A percentile compares a stretch with the other conserved stretches of the same genome.
phyloP scores from a whole-genome alignment of 148 eudicot genomes.

The Polygonum aviculare region DNA sequence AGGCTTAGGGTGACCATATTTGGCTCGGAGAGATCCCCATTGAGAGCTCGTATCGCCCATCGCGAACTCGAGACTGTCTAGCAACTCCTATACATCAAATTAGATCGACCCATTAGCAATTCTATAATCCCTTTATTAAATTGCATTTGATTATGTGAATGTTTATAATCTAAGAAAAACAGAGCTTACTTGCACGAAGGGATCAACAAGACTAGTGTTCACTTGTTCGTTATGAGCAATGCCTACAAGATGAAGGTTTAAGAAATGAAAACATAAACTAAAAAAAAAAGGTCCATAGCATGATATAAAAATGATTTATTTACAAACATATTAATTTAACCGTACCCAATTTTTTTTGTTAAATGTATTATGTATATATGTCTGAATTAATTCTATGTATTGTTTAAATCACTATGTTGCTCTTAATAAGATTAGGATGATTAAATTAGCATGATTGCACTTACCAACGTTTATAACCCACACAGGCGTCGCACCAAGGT shows the following conservation, averaged over 20 bases:
- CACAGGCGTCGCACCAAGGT: slow-evolving; percentile 74
- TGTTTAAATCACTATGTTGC: no score
- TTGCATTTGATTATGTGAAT: neutral
- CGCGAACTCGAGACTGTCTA: slow-evolving; percentile 81
- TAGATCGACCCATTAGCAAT: neutral
- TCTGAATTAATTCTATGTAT: no score
- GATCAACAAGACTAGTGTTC: slow-evolving; percentile 6
- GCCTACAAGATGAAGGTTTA: slow-evolving; percentile 2
- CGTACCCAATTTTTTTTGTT: no score
- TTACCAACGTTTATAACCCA: slow-evolving; percentile 85
- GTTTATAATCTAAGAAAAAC: neutral
- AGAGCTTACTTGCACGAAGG: slow-evolving; percentile 1
- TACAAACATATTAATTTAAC: no score
- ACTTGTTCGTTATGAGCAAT: slow-evolving; percentile 15
- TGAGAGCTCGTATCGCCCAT: slow-evolving; percentile 51
- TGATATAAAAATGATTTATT: neutral
- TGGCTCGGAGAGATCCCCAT: slow-evolving; percentile 81
- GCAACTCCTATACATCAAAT: slow-evolving; percentile 39
- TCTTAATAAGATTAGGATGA: neutral
- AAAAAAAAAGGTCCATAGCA: no score
- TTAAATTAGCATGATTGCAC: neutral
- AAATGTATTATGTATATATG: no score
- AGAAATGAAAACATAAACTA: neutral
- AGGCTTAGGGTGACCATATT: slow-evolving; percentile 65
- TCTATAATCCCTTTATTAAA: neutral